These are phyloP conservation scores for Aspergillus nidulans DNA, from an alignment of 495 filamentous ascomycete species.

Conservation along the genomic window DNA sequence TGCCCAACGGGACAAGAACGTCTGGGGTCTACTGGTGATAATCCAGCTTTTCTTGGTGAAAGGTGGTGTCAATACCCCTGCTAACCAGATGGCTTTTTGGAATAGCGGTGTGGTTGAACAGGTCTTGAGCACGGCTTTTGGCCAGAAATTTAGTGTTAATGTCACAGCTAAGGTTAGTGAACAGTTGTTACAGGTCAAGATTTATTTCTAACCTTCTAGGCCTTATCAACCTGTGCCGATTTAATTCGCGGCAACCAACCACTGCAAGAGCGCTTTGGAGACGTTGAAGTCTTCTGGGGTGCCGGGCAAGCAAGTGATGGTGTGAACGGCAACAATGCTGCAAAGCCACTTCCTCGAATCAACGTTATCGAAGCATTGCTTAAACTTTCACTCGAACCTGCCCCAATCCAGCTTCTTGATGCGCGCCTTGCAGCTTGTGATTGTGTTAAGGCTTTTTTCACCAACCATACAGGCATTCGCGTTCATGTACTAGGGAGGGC, in stretches of 20 bases:
- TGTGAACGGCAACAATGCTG: constrained; percentile 45
- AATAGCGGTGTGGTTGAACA: constrained; percentile 76
- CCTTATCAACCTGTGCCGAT: constrained; percentile 79
- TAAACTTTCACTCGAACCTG: constrained; percentile 72
- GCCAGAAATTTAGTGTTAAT: constrained; percentile 62
- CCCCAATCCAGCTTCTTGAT: constrained; percentile 64
- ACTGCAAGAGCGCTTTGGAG: constrained; percentile 84
- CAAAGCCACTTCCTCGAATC: constrained; percentile 47
- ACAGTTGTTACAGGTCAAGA: constrained; percentile 4
- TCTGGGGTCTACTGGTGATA: constrained; percentile 84
- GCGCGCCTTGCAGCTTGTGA: constrained; percentile 79
- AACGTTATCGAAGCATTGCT: constrained; percentile 95
- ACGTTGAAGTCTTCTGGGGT: constrained; percentile 52
- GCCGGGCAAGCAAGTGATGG: constrained; percentile 21
- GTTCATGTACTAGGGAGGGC: constrained; percentile 82
- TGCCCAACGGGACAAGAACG: constrained; percentile 79
- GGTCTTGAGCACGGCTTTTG: constrained; percentile 79
- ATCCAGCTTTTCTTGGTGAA: constrained; percentile 78
- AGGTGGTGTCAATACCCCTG: constrained; percentile 71
- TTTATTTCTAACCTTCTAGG: constrained; percentile 43
- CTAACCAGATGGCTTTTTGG: constrained; percentile 84
- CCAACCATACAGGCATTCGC: constrained; percentile 70
- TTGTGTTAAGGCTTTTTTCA: constrained; percentile 90
- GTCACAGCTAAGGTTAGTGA: constrained; percentile 73
- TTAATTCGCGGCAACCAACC: constrained; percentile 75